These are phyloP conservation scores for Raffaelea ambrosiae DNA, from an alignment of 2,329 filamentous ascomycete genomes.

Conservation along the genomic window DNA sequence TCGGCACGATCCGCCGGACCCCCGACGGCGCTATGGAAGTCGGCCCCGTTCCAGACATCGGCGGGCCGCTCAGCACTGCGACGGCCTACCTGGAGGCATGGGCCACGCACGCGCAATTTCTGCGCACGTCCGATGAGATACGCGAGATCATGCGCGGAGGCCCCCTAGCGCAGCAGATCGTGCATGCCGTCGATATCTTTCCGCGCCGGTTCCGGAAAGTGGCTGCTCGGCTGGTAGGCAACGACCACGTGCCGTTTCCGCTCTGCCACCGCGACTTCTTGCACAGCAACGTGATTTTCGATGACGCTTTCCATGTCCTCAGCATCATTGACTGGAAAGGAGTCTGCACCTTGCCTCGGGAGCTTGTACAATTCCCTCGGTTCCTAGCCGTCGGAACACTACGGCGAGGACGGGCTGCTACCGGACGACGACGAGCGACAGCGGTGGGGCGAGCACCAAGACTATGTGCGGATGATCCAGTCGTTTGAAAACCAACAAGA, in stretches of 20 bases:
- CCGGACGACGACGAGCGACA: slow-evolving; percentile 1
- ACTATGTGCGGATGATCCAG: slow-evolving; percentile 4
- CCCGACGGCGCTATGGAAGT: slow-evolving; percentile 10
- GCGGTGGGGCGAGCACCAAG: slow-evolving; percentile 1
- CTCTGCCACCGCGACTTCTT: slow-evolving; percentile 21
- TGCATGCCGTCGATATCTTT: slow-evolving; percentile 11
- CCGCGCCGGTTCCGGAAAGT: slow-evolving; percentile 4
- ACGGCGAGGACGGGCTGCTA: neutral
- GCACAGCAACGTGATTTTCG: slow-evolving; percentile 23
- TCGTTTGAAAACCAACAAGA: neutral
- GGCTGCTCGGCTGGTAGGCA: neutral
- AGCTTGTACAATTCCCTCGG: slow-evolving; percentile 15
- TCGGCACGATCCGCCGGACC: slow-evolving; percentile 9
- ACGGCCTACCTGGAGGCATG: slow-evolving; percentile 15
- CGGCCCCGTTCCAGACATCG: slow-evolving; percentile 10
- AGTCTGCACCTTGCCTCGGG: slow-evolving; percentile 16
- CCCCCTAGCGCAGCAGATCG: slow-evolving; percentile 5
- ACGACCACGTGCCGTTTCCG: slow-evolving; percentile 21
- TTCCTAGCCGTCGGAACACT: slow-evolving; percentile 11
- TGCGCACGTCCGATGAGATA: slow-evolving; percentile 9
- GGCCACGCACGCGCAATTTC: slow-evolving; percentile 13
- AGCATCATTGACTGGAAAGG: slow-evolving; percentile 24
- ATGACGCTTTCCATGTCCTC: slow-evolving; percentile 16
- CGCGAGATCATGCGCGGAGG: slow-evolving; percentile 11
- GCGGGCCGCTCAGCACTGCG: slow-evolving; percentile 16